phyloP scores from a whole-genome alignment of 1,284 basidiomycete species.

The Microbotryum violaceum region DNA sequence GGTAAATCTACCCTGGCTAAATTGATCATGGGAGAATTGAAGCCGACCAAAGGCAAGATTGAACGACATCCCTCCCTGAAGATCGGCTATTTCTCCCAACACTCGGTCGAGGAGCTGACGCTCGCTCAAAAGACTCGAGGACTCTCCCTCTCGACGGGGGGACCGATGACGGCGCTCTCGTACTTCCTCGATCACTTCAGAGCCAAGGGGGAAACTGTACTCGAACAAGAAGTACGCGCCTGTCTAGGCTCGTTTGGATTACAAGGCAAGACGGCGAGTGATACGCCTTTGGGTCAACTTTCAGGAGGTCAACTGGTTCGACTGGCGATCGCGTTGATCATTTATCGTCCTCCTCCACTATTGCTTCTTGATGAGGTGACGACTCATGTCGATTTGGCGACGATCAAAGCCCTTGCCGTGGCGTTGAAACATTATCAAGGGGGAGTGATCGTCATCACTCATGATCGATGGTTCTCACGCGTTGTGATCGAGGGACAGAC shows the following conservation, averaged over 20 bases:
- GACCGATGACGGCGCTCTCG: slow-evolving; percentile 42
- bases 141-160: background rate
- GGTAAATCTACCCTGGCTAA: slow-evolving; percentile 54
- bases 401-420: slow-evolving; percentile 54
- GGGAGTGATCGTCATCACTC: slow-evolving; percentile 58
- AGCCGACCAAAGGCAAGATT: slow-evolving; percentile 51
- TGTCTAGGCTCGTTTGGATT: slow-evolving; percentile 51
- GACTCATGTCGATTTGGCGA: slow-evolving; percentile 61
- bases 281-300: slow-evolving; percentile 47
- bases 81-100: slow-evolving; percentile 49
- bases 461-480: slow-evolving; percentile 51
- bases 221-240: slow-evolving; percentile 47
- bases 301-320: slow-evolving; percentile 54
- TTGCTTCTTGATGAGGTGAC: slow-evolving; percentile 60
- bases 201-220: slow-evolving; percentile 38
- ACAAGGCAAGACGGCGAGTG: slow-evolving; percentile 46
- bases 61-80: slow-evolving; percentile 53
- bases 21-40: slow-evolving; percentile 50
- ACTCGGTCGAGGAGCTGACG: slow-evolving; percentile 40
- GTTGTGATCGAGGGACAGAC: slow-evolving; percentile 44
- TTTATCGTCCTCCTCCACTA: slow-evolving; percentile 51
- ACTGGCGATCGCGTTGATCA: slow-evolving; percentile 47
- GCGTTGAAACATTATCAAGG: slow-evolving; percentile 54
- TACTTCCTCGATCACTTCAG: slow-evolving; percentile 42
- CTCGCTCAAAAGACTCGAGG: slow-evolving; percentile 47